Evolutionary conservation across 2,329 filamentous ascomycete species (phyloP).

Genomic region (Colletotrichum kahawae): DNA sequence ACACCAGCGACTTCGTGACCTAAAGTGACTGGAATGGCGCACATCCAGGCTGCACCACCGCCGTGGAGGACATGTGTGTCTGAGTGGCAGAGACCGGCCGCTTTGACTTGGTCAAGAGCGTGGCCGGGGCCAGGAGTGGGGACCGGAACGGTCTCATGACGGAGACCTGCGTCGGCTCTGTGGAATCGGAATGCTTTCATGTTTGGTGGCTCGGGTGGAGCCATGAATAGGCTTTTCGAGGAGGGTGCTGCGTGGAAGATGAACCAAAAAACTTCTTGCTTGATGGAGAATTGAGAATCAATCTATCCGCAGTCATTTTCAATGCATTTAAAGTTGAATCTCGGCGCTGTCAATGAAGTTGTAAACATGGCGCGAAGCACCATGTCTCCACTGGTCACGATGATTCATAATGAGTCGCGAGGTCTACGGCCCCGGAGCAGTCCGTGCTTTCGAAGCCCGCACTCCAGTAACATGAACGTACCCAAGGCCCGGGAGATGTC

Average conservation of each 20-base stretch:
- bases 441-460: background rate
- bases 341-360: accelerated
- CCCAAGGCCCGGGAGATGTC: background rate
- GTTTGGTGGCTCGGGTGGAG: background rate
- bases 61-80: slow-evolving; percentile 17
- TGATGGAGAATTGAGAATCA: background rate
- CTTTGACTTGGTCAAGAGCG: background rate
- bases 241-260: background rate
- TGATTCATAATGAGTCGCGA: background rate
- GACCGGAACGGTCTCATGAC: background rate
- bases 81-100: slow-evolving; percentile 15
- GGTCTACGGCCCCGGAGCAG: accelerated
- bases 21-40: background rate
- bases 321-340: accelerated
- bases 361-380: accelerated
- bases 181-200: slow-evolving; percentile 11
- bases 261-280: background rate
- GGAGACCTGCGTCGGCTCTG: background rate
- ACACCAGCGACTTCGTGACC: slow-evolving; percentile 15
- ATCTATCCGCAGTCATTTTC: background rate
- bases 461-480: background rate
- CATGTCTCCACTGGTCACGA: background rate
- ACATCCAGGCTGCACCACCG: slow-evolving; percentile 16
- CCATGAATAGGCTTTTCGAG: background rate
- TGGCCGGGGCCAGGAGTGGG: background rate